A percentile compares a stretch with the other conserved stretches of the same genome.
Conservation (phyloP, 306 rosid species). For the Bauhinia variegata region DNA sequence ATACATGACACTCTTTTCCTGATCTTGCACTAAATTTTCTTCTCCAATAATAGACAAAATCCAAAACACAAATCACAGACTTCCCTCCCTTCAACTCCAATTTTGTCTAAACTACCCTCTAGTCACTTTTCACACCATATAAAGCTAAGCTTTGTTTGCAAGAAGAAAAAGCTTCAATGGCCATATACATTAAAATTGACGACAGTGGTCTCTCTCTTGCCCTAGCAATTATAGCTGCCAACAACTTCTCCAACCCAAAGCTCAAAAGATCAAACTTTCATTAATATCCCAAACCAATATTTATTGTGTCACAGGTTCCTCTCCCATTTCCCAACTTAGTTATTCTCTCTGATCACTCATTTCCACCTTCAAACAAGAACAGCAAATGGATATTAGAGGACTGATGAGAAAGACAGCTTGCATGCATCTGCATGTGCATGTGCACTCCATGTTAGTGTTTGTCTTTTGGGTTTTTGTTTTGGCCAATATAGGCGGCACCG, state of each 20-base stretch:
- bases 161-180: slow-evolving; percentile 17
- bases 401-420: slow-evolving; percentile 24
- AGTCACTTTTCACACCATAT: too few species aligned
- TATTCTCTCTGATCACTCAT: background rate
- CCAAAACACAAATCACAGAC: too few species aligned
- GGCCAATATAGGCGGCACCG: background rate
- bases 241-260: slow-evolving; percentile 49
- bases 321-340: background rate
- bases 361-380: too few species aligned
- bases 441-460: background rate
- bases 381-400: background rate
- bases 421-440: slow-evolving; percentile 16
- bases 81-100: too few species aligned
- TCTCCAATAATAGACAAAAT: too few species aligned
- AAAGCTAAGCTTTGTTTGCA: slow-evolving; percentile 2
- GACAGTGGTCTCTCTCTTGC: slow-evolving; percentile 22
- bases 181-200: background rate
- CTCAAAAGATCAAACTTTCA: slow-evolving; percentile 38
- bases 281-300: slow-evolving; percentile 41
- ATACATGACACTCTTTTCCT: too few species aligned
- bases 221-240: slow-evolving; percentile 47
- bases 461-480: slow-evolving; percentile 32
- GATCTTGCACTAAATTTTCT: too few species aligned
- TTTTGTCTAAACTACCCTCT: too few species aligned
- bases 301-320: slow-evolving; percentile 40